phyloP scores from a whole-genome alignment of 1,284 basidiomycete genomes.

The Moesziomyces parantarcticus region DNA sequence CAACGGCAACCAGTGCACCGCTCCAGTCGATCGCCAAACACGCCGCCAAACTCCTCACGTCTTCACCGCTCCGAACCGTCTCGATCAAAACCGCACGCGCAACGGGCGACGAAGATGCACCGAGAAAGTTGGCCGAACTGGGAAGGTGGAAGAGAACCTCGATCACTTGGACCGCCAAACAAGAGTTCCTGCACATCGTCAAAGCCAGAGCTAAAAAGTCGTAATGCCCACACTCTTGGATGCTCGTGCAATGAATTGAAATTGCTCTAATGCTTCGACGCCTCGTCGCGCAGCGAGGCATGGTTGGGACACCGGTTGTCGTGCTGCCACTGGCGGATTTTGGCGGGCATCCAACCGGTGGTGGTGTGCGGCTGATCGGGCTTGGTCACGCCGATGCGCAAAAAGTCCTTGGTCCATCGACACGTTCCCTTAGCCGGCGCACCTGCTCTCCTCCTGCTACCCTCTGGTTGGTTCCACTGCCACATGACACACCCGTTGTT shows the following conservation, averaged over 20 bases:
- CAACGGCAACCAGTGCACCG: conserved; percentile 7
- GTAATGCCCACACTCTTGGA: too few relatives aligned
- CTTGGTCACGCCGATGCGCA: conserved; percentile 31
- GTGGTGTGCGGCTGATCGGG: conserved; percentile 9
- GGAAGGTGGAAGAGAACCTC: conserved; percentile 24
- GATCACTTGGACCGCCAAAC: conserved; percentile 18
- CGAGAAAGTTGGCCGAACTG: not conserved
- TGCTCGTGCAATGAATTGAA: too few relatives aligned
- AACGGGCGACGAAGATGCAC: not conserved
- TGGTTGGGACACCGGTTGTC: conserved; percentile 8
- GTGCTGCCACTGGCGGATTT: conserved; percentile 21
- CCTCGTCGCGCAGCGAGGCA: conserved; percentile 1
- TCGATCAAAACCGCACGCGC: not conserved
- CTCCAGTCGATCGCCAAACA: too few relatives aligned
- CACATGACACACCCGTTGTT: conserved; percentile 26
- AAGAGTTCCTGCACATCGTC: conserved; percentile 21
- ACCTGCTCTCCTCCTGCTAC: not conserved
- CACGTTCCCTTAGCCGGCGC: conserved; percentile 15
- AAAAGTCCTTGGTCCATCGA: conserved; percentile 22
- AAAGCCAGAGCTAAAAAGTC: not conserved
- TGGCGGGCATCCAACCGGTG: conserved; percentile 33
- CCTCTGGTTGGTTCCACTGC: conserved; percentile 13
- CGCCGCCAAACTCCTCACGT: conserved; percentile 2
- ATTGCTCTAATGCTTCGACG: not conserved
- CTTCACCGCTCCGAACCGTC: conserved; percentile 7